phyloP scores from a whole-genome alignment of 345 rosid genomes.

The Geranium rotundifolium region DNA sequence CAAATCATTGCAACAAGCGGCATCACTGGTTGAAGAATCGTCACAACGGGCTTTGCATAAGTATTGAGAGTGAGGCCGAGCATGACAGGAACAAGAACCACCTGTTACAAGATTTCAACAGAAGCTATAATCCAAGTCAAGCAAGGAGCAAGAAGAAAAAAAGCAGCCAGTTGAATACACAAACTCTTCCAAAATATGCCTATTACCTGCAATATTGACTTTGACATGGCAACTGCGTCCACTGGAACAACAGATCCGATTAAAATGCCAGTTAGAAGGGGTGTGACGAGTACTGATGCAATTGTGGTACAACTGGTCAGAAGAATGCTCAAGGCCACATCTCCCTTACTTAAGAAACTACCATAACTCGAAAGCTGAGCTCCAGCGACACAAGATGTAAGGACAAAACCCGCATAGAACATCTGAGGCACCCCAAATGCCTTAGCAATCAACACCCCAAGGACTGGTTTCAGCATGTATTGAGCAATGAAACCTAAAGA shows the following conservation, averaged over 20 bases:
- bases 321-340: slow-evolving; percentile 87
- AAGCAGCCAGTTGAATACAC: no score
- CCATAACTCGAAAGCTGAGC: slow-evolving; percentile 66
- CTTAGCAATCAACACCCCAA: slow-evolving; percentile 58
- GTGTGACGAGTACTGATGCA: slow-evolving; percentile 62
- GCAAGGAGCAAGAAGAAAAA: neutral
- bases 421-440: slow-evolving; percentile 46
- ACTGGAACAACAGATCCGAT: slow-evolving; percentile 94
- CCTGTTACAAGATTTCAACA: slow-evolving; percentile 30
- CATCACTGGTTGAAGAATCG: slow-evolving; percentile 64
- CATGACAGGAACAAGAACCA: slow-evolving; percentile 79
- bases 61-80: slow-evolving; percentile 79
- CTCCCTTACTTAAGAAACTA: slow-evolving; percentile 73
- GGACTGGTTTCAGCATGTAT: slow-evolving; percentile 57
- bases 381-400: slow-evolving; percentile 67
- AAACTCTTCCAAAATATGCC: neutral
- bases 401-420: slow-evolving; percentile 66
- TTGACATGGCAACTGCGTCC: slow-evolving; percentile 91
- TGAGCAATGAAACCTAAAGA: slow-evolving; percentile 55
- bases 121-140: slow-evolving; percentile 3
- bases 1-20: slow-evolving; percentile 92
- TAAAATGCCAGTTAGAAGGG: slow-evolving; percentile 54
- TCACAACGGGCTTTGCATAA: slow-evolving; percentile 73
- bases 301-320: slow-evolving; percentile 77
- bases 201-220: slow-evolving; percentile 81